Evolutionary conservation across 176 grass and related monocot genomes (phyloP), one percentile per base, ranked within the genome.

Genomic region (Eragrostis nindensis): DNA sequence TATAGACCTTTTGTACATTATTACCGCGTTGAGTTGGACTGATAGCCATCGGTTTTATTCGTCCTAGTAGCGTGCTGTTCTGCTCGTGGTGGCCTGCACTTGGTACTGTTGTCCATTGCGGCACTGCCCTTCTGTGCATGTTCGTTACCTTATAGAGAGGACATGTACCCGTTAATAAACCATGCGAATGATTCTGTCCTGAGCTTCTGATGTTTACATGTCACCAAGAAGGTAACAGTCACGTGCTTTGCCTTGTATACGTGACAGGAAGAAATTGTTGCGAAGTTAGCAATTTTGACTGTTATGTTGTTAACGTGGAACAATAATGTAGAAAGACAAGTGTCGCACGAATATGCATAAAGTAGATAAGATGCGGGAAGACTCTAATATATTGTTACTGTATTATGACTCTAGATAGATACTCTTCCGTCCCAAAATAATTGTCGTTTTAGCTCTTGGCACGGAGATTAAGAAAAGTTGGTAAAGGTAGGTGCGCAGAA

Each of bases 1-100:
- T 10, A 49, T 68, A 47, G 59, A 40, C 69, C 59, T 66, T 78
- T 32, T 83, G 79, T 78, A 65, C 83, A 74, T 90, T 36, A 13
- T 12, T 55, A 59, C n/a, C 24, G 55, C 17, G 7, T 54, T 18
- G 44, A 79, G 46, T 48, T 85, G 39, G 25, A 73, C 68, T 24
- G 16, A n/a, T 71, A 59, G 66, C 21, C 53, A 42, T 69, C 1
- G 44, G 52, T 63, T 78, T 71, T 48, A 32, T 29, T 70, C 15
- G 29, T 39, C 13, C 7, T 57, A 38, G n/a, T 57, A 38, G 32
- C 59, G 13, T 74, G 1, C 50, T 29, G n/a, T 22, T 43, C 12
- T 26, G 56, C 27, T 62, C 55, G 0, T 46, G 17, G 45, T 52
- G 68, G 2, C 2, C n/a, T 13, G 8, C 21, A 2, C 53, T 49